Evolutionary conservation across 768 basidiomycete genomes (phyloP).

Genomic region (Termitomyces sp.): DNA sequence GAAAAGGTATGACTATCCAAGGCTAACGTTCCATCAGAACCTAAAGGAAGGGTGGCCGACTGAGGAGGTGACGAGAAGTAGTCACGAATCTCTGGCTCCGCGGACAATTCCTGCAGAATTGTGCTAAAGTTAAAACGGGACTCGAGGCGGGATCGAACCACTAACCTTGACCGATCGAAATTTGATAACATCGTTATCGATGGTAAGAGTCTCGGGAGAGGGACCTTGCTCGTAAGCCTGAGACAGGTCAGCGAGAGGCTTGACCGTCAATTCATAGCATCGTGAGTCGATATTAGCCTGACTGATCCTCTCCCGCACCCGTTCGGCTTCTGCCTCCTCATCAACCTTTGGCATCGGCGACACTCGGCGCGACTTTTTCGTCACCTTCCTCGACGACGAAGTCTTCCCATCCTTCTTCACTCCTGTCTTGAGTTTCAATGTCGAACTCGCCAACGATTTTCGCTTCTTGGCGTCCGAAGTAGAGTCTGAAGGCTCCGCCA

Average conservation of each 20-base stretch:
- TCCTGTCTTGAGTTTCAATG: conserved; percentile 26
- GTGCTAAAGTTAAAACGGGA: conserved; percentile 6
- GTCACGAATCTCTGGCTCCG: conserved; percentile 55
- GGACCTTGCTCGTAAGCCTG: conserved; percentile 55
- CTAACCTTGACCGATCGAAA: conserved; percentile 47
- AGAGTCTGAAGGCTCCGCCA: conserved; percentile 36
- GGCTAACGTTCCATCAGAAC: conserved; percentile 22
- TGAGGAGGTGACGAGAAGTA: conserved; percentile 40
- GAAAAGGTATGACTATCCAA: conserved; percentile 45
- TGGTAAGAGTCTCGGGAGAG: conserved; percentile 25
- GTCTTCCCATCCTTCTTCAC: conserved; percentile 36
- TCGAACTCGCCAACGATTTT: conserved; percentile 38
- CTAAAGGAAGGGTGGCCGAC: conserved; percentile 23
- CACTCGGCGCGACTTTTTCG: conserved; percentile 39
- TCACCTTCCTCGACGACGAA: conserved; percentile 30
- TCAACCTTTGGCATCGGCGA: conserved; percentile 62
- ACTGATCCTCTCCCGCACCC: conserved; percentile 27
- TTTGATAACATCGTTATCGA: conserved; percentile 32
- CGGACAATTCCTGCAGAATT: conserved; percentile 43
- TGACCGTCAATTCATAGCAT: conserved; percentile 77
- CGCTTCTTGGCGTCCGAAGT: conserved; percentile 58
- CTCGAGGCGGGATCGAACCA: conserved; percentile 8
- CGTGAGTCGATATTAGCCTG: conserved; percentile 65
- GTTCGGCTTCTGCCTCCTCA: conserved; percentile 40
- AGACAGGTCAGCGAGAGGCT: conserved; percentile 73